phyloP scores from a whole-genome alignment of 148 eudicot species.

The Bassia scoparia region DNA sequence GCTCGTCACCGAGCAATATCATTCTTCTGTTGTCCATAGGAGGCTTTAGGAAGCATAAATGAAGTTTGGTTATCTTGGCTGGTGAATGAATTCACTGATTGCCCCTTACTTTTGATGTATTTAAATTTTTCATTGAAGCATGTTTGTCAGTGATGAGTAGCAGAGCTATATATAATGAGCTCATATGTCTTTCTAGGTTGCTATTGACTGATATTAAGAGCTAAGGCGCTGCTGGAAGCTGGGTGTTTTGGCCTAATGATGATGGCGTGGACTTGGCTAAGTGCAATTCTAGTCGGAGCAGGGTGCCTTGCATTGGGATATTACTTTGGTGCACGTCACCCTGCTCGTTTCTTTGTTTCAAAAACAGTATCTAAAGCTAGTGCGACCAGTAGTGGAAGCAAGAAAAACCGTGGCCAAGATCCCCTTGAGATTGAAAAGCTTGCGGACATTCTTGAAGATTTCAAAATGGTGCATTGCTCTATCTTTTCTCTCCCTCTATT shows the following conservation, averaged over 20 bases:
- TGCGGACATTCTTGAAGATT: constrained; percentile 87
- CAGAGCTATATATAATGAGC: neutral
- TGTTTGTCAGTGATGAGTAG: too few species aligned
- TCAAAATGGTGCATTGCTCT: constrained; percentile 65
- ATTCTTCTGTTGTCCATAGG: too few species aligned
- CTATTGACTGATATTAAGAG: constrained; percentile 1
- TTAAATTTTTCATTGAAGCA: too few species aligned
- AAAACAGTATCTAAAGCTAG: constrained; percentile 27
- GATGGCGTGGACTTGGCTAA: constrained; percentile 81
- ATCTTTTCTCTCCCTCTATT: constrained; percentile 2
- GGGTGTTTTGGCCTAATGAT: constrained; percentile 12
- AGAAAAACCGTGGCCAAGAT: constrained; percentile 42
- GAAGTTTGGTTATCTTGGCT: too few species aligned
- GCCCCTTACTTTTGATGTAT: too few species aligned
- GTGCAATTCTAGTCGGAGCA: constrained; percentile 79
- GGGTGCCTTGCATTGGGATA: constrained; percentile 88
- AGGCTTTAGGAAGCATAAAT: too few species aligned
- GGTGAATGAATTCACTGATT: too few species aligned
- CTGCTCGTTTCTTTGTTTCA: constrained; percentile 34
- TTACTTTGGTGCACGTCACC: constrained; percentile 49
- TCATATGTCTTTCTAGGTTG: neutral
- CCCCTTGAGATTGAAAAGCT: constrained; percentile 81
- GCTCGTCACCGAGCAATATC: neutral
- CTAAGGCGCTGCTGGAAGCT: constrained; percentile 4
- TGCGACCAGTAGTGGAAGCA: constrained; percentile 32